Evolutionary conservation across 345 rosid species (phyloP).

Genomic region (Acer saccharum): DNA sequence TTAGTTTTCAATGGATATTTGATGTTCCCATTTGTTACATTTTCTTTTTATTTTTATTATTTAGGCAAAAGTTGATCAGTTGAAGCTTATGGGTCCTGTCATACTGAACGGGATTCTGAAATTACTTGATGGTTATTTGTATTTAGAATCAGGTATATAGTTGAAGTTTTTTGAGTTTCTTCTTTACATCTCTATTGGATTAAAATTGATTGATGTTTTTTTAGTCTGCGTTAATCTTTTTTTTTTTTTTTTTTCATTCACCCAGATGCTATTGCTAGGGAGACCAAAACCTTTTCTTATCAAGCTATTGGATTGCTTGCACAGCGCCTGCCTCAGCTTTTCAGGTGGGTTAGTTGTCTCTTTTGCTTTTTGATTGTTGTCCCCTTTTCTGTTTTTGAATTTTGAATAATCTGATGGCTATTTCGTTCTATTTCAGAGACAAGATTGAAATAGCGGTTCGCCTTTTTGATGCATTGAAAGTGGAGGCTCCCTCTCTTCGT

Average conservation of each 20-base stretch:
- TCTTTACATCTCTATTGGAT: background rate
- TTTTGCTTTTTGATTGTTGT: conserved; percentile 25
- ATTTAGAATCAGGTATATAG: conserved; percentile 68
- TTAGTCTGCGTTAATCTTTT: conserved; percentile 3
- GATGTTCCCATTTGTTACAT: background rate
- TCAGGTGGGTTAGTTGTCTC: conserved; percentile 58
- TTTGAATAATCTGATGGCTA: conserved; percentile 12
- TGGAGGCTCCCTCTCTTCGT: conserved; percentile 72
- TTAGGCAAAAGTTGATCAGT: conserved; percentile 82
- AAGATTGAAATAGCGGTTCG: conserved; percentile 90
- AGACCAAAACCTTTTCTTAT: conserved; percentile 75
- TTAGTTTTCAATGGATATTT: conserved; percentile 4
- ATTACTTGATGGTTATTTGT: conserved; percentile 79
- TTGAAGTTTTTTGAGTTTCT: conserved; percentile 10
- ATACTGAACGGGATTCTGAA: conserved; percentile 78
- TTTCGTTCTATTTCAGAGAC: conserved; percentile 54
- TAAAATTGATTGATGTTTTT: conserved; percentile 2
- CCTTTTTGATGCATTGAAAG: conserved; percentile 84
- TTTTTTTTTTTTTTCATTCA: conserved; percentile 17
- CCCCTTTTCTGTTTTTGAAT: conserved; percentile 10
- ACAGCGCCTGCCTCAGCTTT: conserved; percentile 86
- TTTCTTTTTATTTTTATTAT: conserved; percentile 14
- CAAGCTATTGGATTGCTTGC: conserved; percentile 95
- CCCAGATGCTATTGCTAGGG: conserved; percentile 71
- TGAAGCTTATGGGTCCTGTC: conserved; percentile 94